phyloP scores from a whole-genome alignment of 495 filamentous ascomycete genomes.

The Hypoxylon perforatum region DNA sequence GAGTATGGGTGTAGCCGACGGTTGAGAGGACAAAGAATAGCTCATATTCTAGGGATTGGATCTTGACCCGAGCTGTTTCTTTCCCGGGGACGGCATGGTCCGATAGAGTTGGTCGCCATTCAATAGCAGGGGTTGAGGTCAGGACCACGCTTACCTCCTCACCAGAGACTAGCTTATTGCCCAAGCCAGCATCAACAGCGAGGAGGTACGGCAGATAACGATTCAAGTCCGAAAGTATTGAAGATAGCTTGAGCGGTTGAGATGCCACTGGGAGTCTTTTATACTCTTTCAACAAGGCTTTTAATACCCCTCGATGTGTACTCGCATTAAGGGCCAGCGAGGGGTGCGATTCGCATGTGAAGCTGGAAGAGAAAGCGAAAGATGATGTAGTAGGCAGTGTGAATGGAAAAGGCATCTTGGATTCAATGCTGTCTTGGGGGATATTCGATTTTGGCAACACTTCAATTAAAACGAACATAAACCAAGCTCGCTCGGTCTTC shows the following conservation, averaged over 20 bases:
- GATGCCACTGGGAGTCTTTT: slow-evolving; percentile 78
- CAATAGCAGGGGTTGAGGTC: slow-evolving; percentile 62
- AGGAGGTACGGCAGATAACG: slow-evolving; percentile 84
- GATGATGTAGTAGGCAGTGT: slow-evolving; percentile 84
- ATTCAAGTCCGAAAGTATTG: slow-evolving; percentile 72
- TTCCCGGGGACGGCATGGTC: slow-evolving; percentile 64
- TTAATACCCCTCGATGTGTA: slow-evolving; percentile 80
- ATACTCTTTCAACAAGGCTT: slow-evolving; percentile 80
- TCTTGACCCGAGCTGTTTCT: slow-evolving; percentile 68
- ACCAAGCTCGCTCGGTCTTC: not conserved
- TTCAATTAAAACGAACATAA: not conserved
- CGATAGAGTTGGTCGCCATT: slow-evolving; percentile 87
- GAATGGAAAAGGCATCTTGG: slow-evolving; percentile 86
- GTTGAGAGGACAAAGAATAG: slow-evolving; percentile 81
- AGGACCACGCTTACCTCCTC: slow-evolving; percentile 73
- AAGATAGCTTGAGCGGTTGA: slow-evolving; percentile 72
- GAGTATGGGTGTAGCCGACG: slow-evolving; percentile 75
- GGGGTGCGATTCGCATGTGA: slow-evolving; percentile 79
- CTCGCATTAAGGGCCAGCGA: slow-evolving; percentile 82
- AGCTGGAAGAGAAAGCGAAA: slow-evolving; percentile 78
- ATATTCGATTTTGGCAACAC: not conserved
- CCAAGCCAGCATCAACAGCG: slow-evolving; percentile 76
- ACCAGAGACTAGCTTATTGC: slow-evolving; percentile 57
- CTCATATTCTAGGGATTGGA: slow-evolving; percentile 85
- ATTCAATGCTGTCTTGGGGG: not conserved